A percentile compares a stretch with the other conserved stretches of the same genome.
phyloP scores from a whole-genome alignment of 371 early-diverging fungal genomes.

The Nematocida parisii region DNA sequence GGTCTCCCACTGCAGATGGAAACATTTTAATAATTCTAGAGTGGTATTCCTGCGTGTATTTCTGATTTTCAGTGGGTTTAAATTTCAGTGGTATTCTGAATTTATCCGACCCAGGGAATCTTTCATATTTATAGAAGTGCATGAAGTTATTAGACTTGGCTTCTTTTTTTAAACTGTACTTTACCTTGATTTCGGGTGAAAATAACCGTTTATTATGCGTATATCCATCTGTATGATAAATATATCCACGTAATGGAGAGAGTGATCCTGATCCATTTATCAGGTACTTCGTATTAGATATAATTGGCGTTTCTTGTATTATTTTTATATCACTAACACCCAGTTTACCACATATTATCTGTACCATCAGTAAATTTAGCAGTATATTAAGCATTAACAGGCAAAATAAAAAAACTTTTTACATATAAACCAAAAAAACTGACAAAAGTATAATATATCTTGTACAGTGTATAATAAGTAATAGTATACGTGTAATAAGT shows the following conservation, averaged over 20 bases:
- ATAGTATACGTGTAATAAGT: too few relatives aligned
- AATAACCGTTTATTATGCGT: not conserved
- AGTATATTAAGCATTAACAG: too few relatives aligned
- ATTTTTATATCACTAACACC: not conserved
- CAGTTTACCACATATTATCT: not conserved
- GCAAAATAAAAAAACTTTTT: too few relatives aligned
- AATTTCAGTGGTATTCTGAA: not conserved
- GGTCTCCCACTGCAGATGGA: not conserved
- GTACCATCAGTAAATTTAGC: not conserved
- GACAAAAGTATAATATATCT: too few relatives aligned
- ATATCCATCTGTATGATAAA: not conserved
- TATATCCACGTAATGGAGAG: not conserved
- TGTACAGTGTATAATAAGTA: too few relatives aligned
- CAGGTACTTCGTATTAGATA: too few relatives aligned
- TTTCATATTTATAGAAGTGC: not conserved
- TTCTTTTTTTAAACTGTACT: not conserved
- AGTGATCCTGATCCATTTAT: not conserved
- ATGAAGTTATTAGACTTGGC: not conserved
- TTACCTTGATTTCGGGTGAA: not conserved
- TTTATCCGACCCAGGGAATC: not conserved
- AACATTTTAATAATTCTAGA: conserved; percentile 1
- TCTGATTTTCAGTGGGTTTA: not conserved
- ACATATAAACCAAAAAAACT: too few relatives aligned
- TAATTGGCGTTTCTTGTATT: not conserved
- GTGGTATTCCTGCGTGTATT: not conserved